Evolutionary conservation across 1,139 yeast species (phyloP), one percentile per base, ranked within the genome.

Genomic region (Blastobotrys persicus): DNA sequence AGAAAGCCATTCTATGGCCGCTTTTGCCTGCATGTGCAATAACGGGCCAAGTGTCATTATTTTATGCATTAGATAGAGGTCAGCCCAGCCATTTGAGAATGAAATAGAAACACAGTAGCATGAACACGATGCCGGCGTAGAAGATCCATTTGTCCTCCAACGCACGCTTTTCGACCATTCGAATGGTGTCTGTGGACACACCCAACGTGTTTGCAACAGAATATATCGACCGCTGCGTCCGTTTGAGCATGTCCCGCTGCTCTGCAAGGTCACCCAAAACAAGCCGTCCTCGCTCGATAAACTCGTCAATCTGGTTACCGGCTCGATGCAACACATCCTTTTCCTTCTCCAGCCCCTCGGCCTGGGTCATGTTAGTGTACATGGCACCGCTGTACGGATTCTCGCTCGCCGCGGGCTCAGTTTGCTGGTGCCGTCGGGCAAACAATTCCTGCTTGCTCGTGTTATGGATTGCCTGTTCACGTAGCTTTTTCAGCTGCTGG

Each of bases 111-210:
- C 80, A 70, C 13, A 84, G 73, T 52, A 91, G 63, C 72, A 87
- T 78, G 31, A 84, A 56, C 1, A 78, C 50, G 3, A 87, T 80
- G 28, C 91, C 88, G 17, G 83, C 81, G 77, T 88, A 89, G 65
- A 92, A 94, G 35, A 92, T 72, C 77, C 89, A 79, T 65, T 89
- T 89, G 66, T 92, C 98, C 67, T 88, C 87, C 59, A 78, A 79
- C n/a, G 96, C 94, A 50, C 96, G 78, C 58, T 81, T 79, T 66
- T 89, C 95, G 42, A 92, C 85, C 54, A 79, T 76, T 50, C 88
- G 73, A 44, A 92, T 89, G 1, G 98, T 92, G 6, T 86, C 86
- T 57, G 81, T 84, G 44, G 96, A 86, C 2, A 92, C 85, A 2
- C 98, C 98, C 54, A 92, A 74, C 0, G 96, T 88, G 45, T 80